These are phyloP conservation scores for Colletotrichum australisinense DNA, from an alignment of 2,329 filamentous ascomycete species.

Conservation along the genomic window DNA sequence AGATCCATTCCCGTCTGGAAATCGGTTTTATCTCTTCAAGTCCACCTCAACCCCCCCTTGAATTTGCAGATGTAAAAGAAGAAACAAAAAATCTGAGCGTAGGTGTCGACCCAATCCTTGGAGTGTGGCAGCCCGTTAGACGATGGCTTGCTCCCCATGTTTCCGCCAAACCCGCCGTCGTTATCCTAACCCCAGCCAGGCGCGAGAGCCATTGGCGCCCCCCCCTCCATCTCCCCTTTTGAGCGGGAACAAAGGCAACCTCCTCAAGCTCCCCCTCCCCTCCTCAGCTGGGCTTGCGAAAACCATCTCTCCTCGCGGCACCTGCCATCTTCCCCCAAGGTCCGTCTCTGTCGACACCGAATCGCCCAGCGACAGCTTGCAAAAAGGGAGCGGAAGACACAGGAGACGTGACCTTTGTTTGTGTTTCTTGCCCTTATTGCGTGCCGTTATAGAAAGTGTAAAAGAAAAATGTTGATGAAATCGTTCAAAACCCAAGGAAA, in stretches of 20 bases:
- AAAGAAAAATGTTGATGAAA: background rate
- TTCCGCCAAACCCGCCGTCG: background rate
- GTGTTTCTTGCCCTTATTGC: background rate
- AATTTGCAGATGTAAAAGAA: background rate
- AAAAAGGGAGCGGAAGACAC: background rate
- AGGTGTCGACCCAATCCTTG: constrained; percentile 5
- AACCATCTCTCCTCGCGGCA: background rate
- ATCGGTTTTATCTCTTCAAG: background rate
- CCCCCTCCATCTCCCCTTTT: too few relatives aligned
- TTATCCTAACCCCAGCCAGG: background rate
- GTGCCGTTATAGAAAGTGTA: background rate
- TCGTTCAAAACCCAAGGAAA: background rate
- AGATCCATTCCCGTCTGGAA: background rate
- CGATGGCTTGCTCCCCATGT: background rate
- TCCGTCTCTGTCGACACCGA: constrained; percentile 3
- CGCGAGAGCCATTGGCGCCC: background rate
- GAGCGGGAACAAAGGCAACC: background rate
- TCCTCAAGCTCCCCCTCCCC: too few relatives aligned
- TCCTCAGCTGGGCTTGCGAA: background rate
- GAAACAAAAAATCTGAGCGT: background rate
- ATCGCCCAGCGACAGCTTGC: background rate
- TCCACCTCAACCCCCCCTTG: background rate
- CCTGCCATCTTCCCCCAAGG: constrained; percentile 2
- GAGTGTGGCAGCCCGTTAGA: constrained; percentile 1
- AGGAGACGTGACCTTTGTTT: background rate